These are phyloP conservation scores for Hanseniaspora taiwanica DNA, from an alignment of 805 yeast genomes.

Conservation along the genomic window DNA sequence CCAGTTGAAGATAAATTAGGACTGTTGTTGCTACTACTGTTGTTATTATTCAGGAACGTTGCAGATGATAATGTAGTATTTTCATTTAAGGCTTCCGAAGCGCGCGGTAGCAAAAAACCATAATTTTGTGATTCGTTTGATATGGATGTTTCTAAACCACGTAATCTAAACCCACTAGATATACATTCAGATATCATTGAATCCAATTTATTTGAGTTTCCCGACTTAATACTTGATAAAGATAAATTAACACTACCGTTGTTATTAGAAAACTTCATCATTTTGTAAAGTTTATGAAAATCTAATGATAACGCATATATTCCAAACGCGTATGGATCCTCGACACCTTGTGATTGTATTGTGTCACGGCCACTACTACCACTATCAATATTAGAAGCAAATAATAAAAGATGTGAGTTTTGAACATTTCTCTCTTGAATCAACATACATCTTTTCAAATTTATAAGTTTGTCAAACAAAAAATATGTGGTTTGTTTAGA, in stretches of 20 bases:
- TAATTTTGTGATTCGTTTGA: too few relatives aligned
- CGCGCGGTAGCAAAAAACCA: too few relatives aligned
- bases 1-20: constrained; percentile 13
- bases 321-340: background rate
- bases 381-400: too few relatives aligned
- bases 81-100: too few relatives aligned
- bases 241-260: too few relatives aligned
- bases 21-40: constrained; percentile 5
- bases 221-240: too few relatives aligned
- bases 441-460: constrained; percentile 5
- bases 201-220: constrained; percentile 7
- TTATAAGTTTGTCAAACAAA: constrained; percentile 5
- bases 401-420: background rate
- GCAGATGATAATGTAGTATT: too few relatives aligned
- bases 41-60: too few relatives aligned
- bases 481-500: constrained; percentile 5
- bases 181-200: constrained; percentile 24
- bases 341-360: too few relatives aligned
- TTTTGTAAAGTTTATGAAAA: background rate
- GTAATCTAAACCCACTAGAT: constrained; percentile 24
- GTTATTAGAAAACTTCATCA: background rate
- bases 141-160: constrained; percentile 22
- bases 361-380: too few relatives aligned
- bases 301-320: background rate
- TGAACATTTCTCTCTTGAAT: constrained; percentile 1